A percentile compares a stretch with the other conserved stretches of the same genome.
Conservation (phyloP, 768 basidiomycete species). For the Butyriboletus loyo region DNA sequence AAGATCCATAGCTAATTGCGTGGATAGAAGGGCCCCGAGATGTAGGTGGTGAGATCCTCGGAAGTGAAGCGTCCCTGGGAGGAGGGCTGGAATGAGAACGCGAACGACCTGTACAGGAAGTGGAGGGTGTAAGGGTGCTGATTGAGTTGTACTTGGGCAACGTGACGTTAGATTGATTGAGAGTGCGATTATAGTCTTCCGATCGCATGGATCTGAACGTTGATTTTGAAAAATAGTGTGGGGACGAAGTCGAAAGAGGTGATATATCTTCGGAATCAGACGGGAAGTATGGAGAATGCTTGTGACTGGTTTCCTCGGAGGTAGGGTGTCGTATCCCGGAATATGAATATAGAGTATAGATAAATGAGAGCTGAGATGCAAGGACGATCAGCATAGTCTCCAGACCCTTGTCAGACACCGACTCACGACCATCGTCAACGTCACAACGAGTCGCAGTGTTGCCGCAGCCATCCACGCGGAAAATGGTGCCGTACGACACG, state of each 20-base stretch:
- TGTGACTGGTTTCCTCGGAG: not conserved
- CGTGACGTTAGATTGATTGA: conserved; percentile 21
- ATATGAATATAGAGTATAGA: conserved; percentile 19
- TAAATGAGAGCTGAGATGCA: conserved; percentile 21
- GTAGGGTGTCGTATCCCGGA: conserved; percentile 16
- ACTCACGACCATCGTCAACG: conserved; percentile 53
- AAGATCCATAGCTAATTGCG: conserved; percentile 4
- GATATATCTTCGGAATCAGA: conserved; percentile 22
- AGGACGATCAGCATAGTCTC: conserved; percentile 3
- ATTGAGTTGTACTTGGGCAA: conserved; percentile 26
- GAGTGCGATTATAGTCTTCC: conserved; percentile 17
- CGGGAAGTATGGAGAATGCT: conserved; percentile 16
- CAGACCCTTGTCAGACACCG: not conserved
- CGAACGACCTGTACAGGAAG: conserved; percentile 23
- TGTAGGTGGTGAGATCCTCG: conserved; percentile 16
- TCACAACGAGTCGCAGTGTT: conserved; percentile 51
- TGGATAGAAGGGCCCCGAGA: conserved; percentile 14
- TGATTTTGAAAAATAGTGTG: conserved; percentile 12
- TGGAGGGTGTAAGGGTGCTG: conserved; percentile 27
- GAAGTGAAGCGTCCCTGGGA: conserved; percentile 7
- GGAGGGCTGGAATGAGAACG: conserved; percentile 17
- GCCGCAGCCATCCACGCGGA: conserved; percentile 54
- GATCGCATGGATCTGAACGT: conserved; percentile 13
- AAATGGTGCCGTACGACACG: conserved; percentile 33
- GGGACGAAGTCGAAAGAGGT: conserved; percentile 14